Evolutionary conservation across 2,329 filamentous ascomycete species (phyloP).

Genomic region (Neocucurbitaria cava): DNA sequence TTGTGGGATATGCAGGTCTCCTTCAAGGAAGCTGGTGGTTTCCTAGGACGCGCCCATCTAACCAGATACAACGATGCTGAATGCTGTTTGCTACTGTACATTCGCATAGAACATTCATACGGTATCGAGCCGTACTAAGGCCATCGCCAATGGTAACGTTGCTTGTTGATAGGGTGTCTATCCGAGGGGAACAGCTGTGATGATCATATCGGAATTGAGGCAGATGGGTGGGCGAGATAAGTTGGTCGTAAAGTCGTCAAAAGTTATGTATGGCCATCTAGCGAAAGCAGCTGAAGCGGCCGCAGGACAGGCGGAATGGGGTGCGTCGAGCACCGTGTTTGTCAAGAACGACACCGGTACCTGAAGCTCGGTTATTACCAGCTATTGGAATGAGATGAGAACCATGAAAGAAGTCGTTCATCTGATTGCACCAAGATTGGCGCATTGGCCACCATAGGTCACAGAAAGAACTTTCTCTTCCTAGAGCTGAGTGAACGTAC

Average conservation of each 20-base stretch:
- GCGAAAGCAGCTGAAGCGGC: slow-evolving; percentile 62
- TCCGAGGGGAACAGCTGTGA: neutral
- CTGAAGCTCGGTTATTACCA: slow-evolving; percentile 38
- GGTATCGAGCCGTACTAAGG: neutral
- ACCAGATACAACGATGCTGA: neutral
- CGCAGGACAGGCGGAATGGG: slow-evolving; percentile 59
- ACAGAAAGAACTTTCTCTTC: too few relatives aligned
- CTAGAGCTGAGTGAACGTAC: slow-evolving; percentile 34
- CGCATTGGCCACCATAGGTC: too few relatives aligned
- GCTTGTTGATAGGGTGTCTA: neutral
- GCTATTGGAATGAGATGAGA: slow-evolving; percentile 10
- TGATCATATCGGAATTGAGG: neutral
- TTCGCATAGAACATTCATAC: neutral
- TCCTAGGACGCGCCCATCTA: neutral
- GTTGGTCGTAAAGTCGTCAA: slow-evolving; percentile 35
- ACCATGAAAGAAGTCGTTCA: neutral
- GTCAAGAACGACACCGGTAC: slow-evolving; percentile 60
- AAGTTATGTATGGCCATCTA: slow-evolving; percentile 39
- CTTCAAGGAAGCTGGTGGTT: neutral
- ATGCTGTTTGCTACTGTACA: neutral
- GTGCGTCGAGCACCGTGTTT: slow-evolving; percentile 59
- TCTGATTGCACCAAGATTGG: too few relatives aligned
- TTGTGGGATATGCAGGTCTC: neutral
- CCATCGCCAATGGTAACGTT: neutral
- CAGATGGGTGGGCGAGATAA: neutral